A percentile compares a stretch with the other conserved stretches of the same genome.
Conservation (phyloP, 1,284 basidiomycete species). For the Austroboletus niveus region DNA sequence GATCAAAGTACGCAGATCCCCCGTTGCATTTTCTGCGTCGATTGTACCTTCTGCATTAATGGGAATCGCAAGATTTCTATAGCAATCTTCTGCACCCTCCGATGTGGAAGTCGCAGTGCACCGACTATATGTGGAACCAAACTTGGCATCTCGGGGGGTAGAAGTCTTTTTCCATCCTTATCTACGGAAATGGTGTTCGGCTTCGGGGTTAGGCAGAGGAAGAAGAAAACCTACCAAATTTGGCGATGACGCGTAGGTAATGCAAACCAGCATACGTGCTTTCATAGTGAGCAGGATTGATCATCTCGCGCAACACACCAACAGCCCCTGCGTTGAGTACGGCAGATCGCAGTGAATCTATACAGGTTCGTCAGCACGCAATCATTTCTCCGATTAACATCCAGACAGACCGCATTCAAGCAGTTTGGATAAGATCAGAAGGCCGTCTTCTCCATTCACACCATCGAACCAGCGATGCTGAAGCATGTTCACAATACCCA, state of each 20-base stretch:
- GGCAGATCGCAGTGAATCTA: slow-evolving; percentile 15
- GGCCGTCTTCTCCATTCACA: slow-evolving; percentile 25
- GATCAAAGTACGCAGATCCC: slow-evolving; percentile 10
- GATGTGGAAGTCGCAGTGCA: slow-evolving; percentile 15
- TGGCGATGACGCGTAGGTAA: slow-evolving; percentile 20
- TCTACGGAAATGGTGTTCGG: slow-evolving; percentile 2
- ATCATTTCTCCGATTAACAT: background rate
- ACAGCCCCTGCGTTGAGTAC: slow-evolving; percentile 18
- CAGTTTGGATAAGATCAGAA: slow-evolving; percentile 18
- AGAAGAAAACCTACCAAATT: slow-evolving; percentile 13
- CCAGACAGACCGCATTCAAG: slow-evolving; percentile 20
- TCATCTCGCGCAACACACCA: slow-evolving; percentile 13
- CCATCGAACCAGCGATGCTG: slow-evolving; percentile 28
- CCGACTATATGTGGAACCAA: slow-evolving; percentile 17
- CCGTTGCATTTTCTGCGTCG: background rate
- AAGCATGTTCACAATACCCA: slow-evolving; percentile 22
- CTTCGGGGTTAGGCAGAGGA: background rate
- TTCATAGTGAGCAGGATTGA: slow-evolving; percentile 9
- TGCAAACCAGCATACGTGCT: slow-evolving; percentile 20
- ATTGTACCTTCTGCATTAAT: slow-evolving; percentile 13
- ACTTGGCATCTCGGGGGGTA: background rate
- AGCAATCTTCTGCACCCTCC: slow-evolving; percentile 17
- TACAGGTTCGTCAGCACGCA: background rate
- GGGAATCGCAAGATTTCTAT: slow-evolving; percentile 10
- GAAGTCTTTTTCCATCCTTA: background rate